A percentile compares a stretch with the other conserved stretches of the same genome.
Conservation (phyloP, 2,329 filamentous ascomycete genomes). For the Pseudogymnoascus verrucosus region DNA sequence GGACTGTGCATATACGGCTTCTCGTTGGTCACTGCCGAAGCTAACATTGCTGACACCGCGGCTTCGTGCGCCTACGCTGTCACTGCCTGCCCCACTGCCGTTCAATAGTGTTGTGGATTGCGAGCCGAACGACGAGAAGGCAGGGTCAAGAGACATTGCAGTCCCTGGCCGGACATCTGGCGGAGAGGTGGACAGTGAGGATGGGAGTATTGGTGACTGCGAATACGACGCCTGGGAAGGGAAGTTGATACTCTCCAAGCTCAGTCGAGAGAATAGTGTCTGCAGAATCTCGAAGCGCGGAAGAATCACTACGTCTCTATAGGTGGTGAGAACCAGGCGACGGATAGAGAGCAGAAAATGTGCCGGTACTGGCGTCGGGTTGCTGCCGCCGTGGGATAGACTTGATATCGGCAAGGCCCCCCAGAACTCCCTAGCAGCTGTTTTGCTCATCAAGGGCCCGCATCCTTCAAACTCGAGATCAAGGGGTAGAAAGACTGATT, state of each 20-base stretch:
- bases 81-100: constrained; percentile 40
- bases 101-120: constrained; percentile 71
- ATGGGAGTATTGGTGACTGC: constrained; percentile 37
- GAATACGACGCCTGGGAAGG: constrained; percentile 32
- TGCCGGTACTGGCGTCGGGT: constrained; percentile 32
- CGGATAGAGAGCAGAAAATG: constrained; percentile 67
- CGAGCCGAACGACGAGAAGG: constrained; percentile 70
- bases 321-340: constrained; percentile 79
- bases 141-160: constrained; percentile 65
- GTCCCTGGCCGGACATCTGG: constrained; percentile 59
- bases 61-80: constrained; percentile 52
- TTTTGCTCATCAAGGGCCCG: constrained; percentile 67
- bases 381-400: constrained; percentile 34
- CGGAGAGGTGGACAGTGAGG: constrained; percentile 37
- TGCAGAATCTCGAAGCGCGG: constrained; percentile 84
- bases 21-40: constrained; percentile 43
- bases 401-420: constrained; percentile 51
- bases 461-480: constrained; percentile 88
- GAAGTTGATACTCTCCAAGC: constrained; percentile 61
- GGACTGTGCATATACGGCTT: constrained; percentile 24
- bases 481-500: constrained; percentile 87
- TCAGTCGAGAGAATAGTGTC: constrained; percentile 80
- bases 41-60: constrained; percentile 83
- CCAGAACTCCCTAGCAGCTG: constrained; percentile 88
- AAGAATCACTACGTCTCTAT: constrained; percentile 81